phyloP scores from a whole-genome alignment of 2,329 filamentous ascomycete genomes.

The Ilyonectria robusta region DNA sequence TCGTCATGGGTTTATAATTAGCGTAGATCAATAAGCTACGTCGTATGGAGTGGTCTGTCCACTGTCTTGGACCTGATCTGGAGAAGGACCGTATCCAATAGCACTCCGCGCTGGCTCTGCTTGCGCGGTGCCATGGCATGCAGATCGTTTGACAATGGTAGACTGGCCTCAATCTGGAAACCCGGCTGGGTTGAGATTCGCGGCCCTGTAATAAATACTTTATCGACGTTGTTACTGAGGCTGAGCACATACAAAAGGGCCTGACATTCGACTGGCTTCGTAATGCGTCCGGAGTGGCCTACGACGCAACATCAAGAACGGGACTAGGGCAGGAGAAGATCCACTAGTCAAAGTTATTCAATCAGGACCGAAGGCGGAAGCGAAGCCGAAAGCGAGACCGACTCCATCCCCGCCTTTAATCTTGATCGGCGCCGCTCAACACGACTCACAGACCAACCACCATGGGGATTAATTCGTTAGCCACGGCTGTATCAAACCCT shows the following conservation, averaged over 20 bases:
- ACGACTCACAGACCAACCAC: not conserved
- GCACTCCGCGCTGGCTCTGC: not conserved
- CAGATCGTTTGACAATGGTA: not conserved
- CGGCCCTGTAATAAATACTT: not conserved
- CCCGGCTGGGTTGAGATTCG: not conserved
- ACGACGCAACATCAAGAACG: not conserved
- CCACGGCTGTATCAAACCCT: not conserved
- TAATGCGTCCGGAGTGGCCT: not conserved
- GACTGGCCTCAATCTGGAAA: not conserved
- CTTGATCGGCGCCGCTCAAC: not conserved
- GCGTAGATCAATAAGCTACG: not conserved
- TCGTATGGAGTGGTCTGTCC: not conserved
- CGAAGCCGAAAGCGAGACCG: slow-evolving; percentile 29
- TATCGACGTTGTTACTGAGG: not conserved
- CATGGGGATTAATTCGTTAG: not conserved
- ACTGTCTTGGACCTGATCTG: not conserved
- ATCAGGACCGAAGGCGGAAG: slow-evolving; percentile 14
- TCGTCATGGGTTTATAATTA: not conserved
- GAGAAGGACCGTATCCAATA: not conserved
- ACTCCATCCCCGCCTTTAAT: not conserved
- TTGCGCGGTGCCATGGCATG: not conserved
- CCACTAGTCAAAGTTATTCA: no score
- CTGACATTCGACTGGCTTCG: not conserved
- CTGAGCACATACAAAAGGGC: not conserved
- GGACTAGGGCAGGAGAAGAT: not conserved